Percentiles rank a stretch among this genome's conserved stretches.
These are phyloP conservation scores for Tolypocladium ovalisporum DNA, from an alignment of 2,329 filamentous ascomycete species.

Conservation along the genomic window DNA sequence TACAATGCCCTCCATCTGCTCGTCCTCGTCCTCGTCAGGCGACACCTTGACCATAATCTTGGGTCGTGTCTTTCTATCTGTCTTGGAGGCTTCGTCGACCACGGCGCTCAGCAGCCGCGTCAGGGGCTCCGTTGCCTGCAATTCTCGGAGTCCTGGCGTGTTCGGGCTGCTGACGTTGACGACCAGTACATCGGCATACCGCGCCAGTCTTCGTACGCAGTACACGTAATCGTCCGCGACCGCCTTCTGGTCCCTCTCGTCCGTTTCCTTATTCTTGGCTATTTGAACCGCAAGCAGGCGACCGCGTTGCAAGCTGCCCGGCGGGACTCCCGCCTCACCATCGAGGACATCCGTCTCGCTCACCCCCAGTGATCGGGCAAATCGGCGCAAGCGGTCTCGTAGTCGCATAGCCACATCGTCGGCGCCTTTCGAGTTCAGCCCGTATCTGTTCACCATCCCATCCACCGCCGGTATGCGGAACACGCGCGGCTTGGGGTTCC, in stretches of 20 bases:
- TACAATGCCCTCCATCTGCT: slow-evolving; percentile 80
- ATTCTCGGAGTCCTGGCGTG: slow-evolving; percentile 77
- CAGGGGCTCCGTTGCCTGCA: slow-evolving; percentile 77
- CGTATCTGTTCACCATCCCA: slow-evolving; percentile 90
- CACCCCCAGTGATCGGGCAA: slow-evolving; percentile 60
- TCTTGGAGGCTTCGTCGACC: slow-evolving; percentile 61
- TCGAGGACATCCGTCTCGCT: slow-evolving; percentile 65
- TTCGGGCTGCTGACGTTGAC: slow-evolving; percentile 98
- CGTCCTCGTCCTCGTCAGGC: slow-evolving; percentile 80
- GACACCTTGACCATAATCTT: slow-evolving; percentile 95
- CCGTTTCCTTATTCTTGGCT: slow-evolving; percentile 91
- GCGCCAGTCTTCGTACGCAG: slow-evolving; percentile 72
- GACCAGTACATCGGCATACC: slow-evolving; percentile 90
- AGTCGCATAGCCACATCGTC: slow-evolving; percentile 75
- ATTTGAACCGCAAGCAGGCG: slow-evolving; percentile 82
- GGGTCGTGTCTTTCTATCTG: slow-evolving; percentile 55
- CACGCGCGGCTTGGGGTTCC: slow-evolving; percentile 79
- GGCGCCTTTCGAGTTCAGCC: slow-evolving; percentile 83
- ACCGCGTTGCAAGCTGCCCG: slow-evolving; percentile 68
- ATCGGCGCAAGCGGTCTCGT: slow-evolving; percentile 65
- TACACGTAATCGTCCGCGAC: slow-evolving; percentile 77
- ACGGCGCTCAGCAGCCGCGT: slow-evolving; percentile 73
- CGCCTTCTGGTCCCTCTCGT: slow-evolving; percentile 73
- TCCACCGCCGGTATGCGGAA: slow-evolving; percentile 78
- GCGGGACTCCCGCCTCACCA: slow-evolving; percentile 65